Percentiles rank a stretch among this genome's conserved stretches.
Evolutionary conservation across 2,329 filamentous ascomycete genomes (phyloP).

Genomic region (Cadophora sp.): DNA sequence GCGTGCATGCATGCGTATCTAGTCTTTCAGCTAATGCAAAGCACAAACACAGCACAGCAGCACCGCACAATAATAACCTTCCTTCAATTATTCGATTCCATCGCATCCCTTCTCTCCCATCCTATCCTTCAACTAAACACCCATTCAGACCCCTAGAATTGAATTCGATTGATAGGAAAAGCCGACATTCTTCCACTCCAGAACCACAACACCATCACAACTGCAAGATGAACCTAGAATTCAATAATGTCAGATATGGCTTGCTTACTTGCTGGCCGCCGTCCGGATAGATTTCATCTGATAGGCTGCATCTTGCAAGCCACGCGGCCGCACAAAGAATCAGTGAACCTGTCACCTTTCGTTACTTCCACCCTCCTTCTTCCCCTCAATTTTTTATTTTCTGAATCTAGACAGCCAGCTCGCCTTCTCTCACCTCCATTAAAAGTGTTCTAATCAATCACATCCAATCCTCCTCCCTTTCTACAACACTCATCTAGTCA

Average conservation of each 20-base stretch:
- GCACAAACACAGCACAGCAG: neutral
- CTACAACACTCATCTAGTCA: neutral
- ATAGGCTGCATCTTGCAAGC: neutral
- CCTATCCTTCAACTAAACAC: neutral
- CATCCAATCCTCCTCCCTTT: neutral
- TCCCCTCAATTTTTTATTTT: neutral
- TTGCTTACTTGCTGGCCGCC: no score
- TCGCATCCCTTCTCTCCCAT: neutral
- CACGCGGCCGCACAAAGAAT: neutral
- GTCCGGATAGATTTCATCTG: no score
- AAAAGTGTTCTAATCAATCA: no score
- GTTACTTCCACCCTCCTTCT: neutral
- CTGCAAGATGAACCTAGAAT: neutral
- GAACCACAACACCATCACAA: neutral
- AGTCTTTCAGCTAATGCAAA: neutral
- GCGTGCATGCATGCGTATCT: slow-evolving; percentile 8
- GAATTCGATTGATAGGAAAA: no score
- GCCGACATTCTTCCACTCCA: neutral
- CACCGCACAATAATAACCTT: neutral
- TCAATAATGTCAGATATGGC: neutral
- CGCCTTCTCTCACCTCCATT: neutral
- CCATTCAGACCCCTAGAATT: no score
- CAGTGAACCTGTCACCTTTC: neutral
- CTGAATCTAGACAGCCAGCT: neutral
- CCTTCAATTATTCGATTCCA: neutral